These are phyloP conservation scores for Camellia sinensis DNA, from an alignment of 148 eudicot genomes.

Conservation along the genomic window DNA sequence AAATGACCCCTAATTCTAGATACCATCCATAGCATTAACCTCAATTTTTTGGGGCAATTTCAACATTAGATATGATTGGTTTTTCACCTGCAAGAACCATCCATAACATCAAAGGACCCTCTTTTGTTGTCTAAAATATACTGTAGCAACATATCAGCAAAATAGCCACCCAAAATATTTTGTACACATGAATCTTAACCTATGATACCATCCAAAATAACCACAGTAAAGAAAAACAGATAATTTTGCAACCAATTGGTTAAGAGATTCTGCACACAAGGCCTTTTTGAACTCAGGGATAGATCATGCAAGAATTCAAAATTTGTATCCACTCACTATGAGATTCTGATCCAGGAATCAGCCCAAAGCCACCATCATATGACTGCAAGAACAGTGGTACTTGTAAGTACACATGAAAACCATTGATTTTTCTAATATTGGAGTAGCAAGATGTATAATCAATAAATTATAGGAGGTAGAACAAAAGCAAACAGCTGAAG, in stretches of 20 bases:
- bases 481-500: background rate
- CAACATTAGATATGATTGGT: too few relatives aligned
- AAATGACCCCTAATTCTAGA: too few relatives aligned
- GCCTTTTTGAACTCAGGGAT: background rate
- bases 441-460: background rate
- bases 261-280: background rate
- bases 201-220: background rate
- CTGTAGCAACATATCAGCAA: background rate
- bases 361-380: conserved; percentile 96
- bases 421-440: background rate
- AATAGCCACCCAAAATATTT: too few relatives aligned
- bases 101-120: too few relatives aligned
- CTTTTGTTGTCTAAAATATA: too few relatives aligned
- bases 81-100: too few relatives aligned
- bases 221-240: background rate
- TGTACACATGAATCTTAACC: background rate
- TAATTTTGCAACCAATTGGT: background rate
- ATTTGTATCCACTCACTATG: conserved; percentile 65
- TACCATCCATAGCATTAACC: too few relatives aligned
- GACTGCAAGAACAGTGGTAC: conserved; percentile 54
- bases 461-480: background rate
- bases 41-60: background rate
- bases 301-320: background rate
- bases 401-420: conserved; percentile 10
- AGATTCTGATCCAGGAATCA: conserved; percentile 89